Evolutionary conservation across 768 basidiomycete genomes (phyloP), one percentile per base, ranked within the genome.

Genomic region (Suillus spraguei): DNA sequence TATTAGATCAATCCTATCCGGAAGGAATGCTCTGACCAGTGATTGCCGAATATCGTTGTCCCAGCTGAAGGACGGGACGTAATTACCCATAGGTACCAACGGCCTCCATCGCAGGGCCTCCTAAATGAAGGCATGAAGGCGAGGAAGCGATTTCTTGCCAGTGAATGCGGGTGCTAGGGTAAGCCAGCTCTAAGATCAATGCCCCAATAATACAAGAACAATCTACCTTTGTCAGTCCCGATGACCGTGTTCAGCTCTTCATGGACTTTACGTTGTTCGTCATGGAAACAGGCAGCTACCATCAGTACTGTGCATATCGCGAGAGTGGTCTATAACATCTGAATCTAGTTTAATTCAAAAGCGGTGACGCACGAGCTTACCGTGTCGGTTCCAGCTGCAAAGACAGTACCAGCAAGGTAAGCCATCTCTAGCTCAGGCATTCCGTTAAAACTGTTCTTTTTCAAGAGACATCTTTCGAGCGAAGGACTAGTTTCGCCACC

Each of bases 361-460:
- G 49, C 8, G 16, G 28, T 50, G 24, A 50, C 28, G 9, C 49
- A 50, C 16, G 8, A 20, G 28, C 49, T 61, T 42, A 77, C 78
- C 4, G 86, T 88, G 61, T 85, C 86, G 1, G 82, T 80, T 1
- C 85, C 87, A 28, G 86, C 87, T 20, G 81, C 83, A 64, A 86
- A 88, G 72, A 88, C 79, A 41, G 78, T 79, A 0, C 87, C 87
- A 2, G 82, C 83, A 7, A 88, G 78, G 70, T 85, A 89, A 0
- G 86, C 81, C 14, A 82, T 80, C 65, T 88, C 86, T 60, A 83
- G 76, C 49, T 79, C 77, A 4, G 83, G 78, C 3, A 88, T 76
- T 10, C 74, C 77, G 35, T 84, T 79, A 60, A 83, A 80, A 3
- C 69, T 59, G 63, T 81, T 79, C 4, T 79, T 76, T 65, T 86